Evolutionary conservation across 345 rosid genomes (phyloP), one percentile per base, ranked within the genome.

Genomic region (Populus ilicifolia): DNA sequence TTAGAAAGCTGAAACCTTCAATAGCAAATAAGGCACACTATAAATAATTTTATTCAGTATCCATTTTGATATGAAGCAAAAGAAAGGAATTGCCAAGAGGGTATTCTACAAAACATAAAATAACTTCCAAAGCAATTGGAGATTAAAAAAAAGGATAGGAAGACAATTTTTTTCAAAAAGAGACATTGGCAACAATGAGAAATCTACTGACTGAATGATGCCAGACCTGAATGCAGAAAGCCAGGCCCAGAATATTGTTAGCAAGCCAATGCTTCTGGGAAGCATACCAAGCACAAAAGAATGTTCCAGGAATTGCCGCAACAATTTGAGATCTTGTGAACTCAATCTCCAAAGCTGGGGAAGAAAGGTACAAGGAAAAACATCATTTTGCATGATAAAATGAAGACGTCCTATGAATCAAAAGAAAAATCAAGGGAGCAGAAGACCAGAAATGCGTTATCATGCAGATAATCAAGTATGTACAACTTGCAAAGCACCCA

Each of bases 231-330:
- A 96, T 91, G 88, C 95, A 92, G 89, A 96, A 96, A 67, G 99
- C 90, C 59, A 96, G 89, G 67, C 99, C 99, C 80, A 96, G 86
- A 81, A 89, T 81, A 69, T 96, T 96, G 88, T 96, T 96, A 52
- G 99, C 99, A 75, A 96, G 81, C 99, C 99, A 96, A 86, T 96
- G 99, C 82, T 96, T 96, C 84, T 96, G 88, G 67, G 85, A 88
- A 36, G 96, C 99, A 79, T 96, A 96, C 99, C 99, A 96, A n/a
- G 90, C 97, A 75, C 99, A 96, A 80, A 96, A 96, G 80, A 96
- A 93, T 70, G 90, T 83, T 82, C 99, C 99, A 75, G 99, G 99
- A 81, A 94, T 92, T 67, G 95, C 97, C 10, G 99, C 98, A 72
- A 94, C 72, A 8, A 94, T 82, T 86, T 96, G 98, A 64, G 99